phyloP scores from a whole-genome alignment of 371 early-diverging fungal genomes.

The Circinella umbellata region DNA sequence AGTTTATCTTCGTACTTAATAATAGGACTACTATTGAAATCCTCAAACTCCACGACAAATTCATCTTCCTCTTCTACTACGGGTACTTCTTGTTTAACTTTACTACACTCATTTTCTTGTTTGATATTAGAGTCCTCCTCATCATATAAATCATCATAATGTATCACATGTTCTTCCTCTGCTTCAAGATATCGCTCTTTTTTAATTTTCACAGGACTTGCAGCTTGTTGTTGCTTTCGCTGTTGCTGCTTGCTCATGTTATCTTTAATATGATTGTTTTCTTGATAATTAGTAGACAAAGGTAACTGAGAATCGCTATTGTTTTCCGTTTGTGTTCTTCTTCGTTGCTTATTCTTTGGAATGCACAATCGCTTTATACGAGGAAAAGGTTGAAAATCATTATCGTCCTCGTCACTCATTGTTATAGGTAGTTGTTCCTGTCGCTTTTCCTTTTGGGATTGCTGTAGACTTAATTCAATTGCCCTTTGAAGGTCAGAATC shows the following conservation, averaged over 20 bases:
- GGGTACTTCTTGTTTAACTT: neutral
- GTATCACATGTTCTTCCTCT: neutral
- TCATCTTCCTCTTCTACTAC: neutral
- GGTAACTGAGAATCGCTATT: neutral
- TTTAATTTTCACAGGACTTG: neutral
- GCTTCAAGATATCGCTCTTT: neutral
- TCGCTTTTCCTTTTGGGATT: neutral
- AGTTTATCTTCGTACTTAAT: neutral
- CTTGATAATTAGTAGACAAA: too few relatives aligned
- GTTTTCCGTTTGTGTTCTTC: neutral
- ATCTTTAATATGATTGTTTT: too few relatives aligned
- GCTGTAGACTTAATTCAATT: neutral
- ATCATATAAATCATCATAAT: conserved; percentile 2
- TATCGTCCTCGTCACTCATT: conserved; percentile 7
- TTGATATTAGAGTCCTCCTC: neutral
- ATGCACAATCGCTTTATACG: neutral
- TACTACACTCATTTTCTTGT: neutral
- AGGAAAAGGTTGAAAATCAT: conserved; percentile 4
- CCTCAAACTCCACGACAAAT: neutral
- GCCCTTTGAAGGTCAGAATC: neutral
- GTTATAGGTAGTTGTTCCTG: neutral
- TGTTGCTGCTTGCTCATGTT: too few relatives aligned
- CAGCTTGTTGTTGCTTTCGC: neutral
- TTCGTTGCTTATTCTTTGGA: neutral
- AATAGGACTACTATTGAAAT: neutral